Base-by-base conservation (phyloP, 768 basidiomycete genomes). In the Lactifluus piperatus region DNA sequence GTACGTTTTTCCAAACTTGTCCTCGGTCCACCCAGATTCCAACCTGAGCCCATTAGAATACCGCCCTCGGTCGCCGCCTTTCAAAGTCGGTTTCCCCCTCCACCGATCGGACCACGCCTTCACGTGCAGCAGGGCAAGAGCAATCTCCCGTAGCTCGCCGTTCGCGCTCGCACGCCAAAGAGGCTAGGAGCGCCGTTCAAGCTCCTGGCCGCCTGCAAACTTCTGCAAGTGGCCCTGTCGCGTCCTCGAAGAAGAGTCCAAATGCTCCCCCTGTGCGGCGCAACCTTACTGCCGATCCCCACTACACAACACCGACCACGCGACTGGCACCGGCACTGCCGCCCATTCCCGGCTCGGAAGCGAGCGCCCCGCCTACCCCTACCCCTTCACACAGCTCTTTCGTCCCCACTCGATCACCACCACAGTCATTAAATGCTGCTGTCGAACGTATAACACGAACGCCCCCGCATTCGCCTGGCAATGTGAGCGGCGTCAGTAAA, bases 381-480 rank as follows among this genome's bases (percentile, higher is more conserved):
- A 71, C 58, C 20, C 72, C 26, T 68, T 75, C 37, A 5, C 76
- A 75, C 43, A 45, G 59, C 18, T 76, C 82, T 14, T 79, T 80
- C 65, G 71, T 82, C 30, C 74, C 82, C 16, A 74, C 79, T 69
- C 77, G 77, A 54, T 72, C 82, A 18, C 79, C 80, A 54, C 84
- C 85, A 0, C 87, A 88, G 71, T 88, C 85, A 62, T 74, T 91
- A 47, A 81, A 78, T 64, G 87, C 86, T 56, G 87, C 85, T 16
- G 72, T 86, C 34, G 85, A 90, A 70, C 79, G 83, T 71, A 71
- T 90, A 44, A 73, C 76, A 4, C 73, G 69, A 30, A 22, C 65
- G 2, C 63, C 64, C 7, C 43, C 64, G 5, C 62, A 44, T 7
- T 64, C 61, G 6, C 61, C 61, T 7, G 46, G 27, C 3, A 53